A percentile compares a stretch with the other conserved stretches of the same genome.
phyloP scores from a whole-genome alignment of 208 protist genomes.

The Leishmania aethiopica region DNA sequence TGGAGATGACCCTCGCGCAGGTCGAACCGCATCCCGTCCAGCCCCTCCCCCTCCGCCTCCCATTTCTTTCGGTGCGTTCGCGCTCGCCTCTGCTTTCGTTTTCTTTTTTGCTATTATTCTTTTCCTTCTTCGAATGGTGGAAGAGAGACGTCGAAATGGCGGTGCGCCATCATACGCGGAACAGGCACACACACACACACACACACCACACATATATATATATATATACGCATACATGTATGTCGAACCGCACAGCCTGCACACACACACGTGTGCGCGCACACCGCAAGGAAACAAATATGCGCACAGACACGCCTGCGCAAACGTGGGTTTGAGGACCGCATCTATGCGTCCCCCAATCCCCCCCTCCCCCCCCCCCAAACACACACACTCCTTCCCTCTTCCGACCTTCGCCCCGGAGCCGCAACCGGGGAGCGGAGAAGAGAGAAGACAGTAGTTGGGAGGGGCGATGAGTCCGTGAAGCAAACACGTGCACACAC shows the following conservation, averaged over 20 bases:
- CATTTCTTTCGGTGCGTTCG: not conserved
- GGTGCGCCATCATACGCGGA: not conserved
- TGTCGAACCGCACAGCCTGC: not conserved
- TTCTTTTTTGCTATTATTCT: not conserved
- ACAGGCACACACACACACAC: slow-evolving; percentile 12
- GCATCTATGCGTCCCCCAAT: not conserved
- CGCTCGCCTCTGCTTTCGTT: not conserved
- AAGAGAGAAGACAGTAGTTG: not conserved
- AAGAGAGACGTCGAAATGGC: not conserved
- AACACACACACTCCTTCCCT: not conserved
- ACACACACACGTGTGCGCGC: not conserved
- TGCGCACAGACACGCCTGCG: not conserved
- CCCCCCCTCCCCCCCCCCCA: not conserved
- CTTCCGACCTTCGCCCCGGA: not conserved
- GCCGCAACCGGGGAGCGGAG: not conserved
- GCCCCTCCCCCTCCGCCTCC: not conserved
- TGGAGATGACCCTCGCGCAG: not conserved
- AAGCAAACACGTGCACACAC: not conserved
- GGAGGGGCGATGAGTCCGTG: not conserved
- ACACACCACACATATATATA: slow-evolving; percentile 23
- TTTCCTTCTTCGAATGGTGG: not conserved
- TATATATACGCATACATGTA: slow-evolving; percentile 4
- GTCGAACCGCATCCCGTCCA: not conserved
- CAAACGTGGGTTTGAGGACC: not conserved
- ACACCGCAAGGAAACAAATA: not conserved